Conservation (phyloP, 176 grass and related monocot genomes). For the Cenchrus purpureus region DNA sequence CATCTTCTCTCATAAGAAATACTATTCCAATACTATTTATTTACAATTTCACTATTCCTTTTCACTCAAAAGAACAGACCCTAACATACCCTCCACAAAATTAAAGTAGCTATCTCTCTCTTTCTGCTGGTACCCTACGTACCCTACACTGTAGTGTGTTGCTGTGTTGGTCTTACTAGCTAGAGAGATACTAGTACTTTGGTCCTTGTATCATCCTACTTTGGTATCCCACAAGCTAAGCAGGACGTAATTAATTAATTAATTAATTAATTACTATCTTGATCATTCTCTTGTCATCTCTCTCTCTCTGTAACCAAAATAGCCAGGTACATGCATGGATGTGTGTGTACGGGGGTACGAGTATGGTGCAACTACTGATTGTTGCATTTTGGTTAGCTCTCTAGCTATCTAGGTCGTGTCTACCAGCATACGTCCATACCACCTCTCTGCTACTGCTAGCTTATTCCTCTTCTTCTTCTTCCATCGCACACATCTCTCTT, state of each 20-base stretch:
- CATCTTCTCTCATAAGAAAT: no score
- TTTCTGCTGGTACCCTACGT: not conserved
- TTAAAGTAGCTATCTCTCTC: not conserved
- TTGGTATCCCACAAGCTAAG: slow-evolving; percentile 45
- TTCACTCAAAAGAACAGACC: no score
- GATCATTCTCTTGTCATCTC: not conserved
- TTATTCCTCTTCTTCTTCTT: no score
- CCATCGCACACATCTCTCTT: no score
- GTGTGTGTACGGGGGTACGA: slow-evolving; percentile 26
- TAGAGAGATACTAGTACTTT: not conserved
- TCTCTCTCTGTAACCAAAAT: not conserved
- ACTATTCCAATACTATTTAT: no score
- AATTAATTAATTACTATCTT: not conserved
- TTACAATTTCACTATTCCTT: no score
- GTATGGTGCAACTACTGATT: slow-evolving; percentile 50
- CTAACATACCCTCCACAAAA: slow-evolving; percentile 32
- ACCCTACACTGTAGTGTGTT: not conserved
- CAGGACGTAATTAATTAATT: no score
- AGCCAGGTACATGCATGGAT: not conserved
- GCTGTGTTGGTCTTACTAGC: no score
- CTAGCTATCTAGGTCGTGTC: no score
- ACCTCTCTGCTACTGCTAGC: not conserved
- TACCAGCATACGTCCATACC: no score
- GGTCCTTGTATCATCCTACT: not conserved
- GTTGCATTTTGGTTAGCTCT: slow-evolving; percentile 27